Evolutionary conservation across 2,329 filamentous ascomycete species (phyloP).

Genomic region (Apiospora hydei): DNA sequence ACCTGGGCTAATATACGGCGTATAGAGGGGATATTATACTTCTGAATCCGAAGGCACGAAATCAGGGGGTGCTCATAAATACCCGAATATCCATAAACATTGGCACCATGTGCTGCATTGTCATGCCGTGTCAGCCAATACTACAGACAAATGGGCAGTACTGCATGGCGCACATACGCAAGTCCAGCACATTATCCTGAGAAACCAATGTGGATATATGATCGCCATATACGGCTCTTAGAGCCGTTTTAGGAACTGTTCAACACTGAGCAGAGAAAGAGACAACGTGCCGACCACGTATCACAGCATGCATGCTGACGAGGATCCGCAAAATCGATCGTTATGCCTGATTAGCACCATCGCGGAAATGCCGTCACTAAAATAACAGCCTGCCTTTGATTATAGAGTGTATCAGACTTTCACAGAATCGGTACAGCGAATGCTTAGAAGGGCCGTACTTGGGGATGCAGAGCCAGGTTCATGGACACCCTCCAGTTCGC

Average conservation of each 20-base stretch:
- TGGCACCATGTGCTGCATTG: constrained; percentile 30
- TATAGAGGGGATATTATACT: constrained; percentile 39
- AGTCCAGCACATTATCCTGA: constrained; percentile 38
- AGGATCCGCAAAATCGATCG: no score
- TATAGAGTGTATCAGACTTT: no score
- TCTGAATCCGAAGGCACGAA: constrained; percentile 29
- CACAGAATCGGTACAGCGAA: no score
- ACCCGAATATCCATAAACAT: constrained; percentile 26
- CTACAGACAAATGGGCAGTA: constrained; percentile 31
- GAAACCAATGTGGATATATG: constrained; percentile 37
- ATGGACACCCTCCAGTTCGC: no score
- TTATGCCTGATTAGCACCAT: no score
- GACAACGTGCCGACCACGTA: no score
- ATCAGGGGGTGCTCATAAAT: constrained; percentile 36
- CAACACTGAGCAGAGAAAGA: neutral
- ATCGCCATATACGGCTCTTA: constrained; percentile 38
- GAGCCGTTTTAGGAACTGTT: constrained; percentile 31
- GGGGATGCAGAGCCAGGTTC: no score
- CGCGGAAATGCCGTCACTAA: no score
- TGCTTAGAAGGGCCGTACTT: neutral
- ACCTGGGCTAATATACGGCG: constrained; percentile 41
- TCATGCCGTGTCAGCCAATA: constrained; percentile 27
- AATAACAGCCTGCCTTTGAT: no score
- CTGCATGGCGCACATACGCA: constrained; percentile 29
- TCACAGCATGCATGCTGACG: no score